Evolutionary conservation across 768 basidiomycete genomes (phyloP).

Genomic region (Lactarius sanguifluus): DNA sequence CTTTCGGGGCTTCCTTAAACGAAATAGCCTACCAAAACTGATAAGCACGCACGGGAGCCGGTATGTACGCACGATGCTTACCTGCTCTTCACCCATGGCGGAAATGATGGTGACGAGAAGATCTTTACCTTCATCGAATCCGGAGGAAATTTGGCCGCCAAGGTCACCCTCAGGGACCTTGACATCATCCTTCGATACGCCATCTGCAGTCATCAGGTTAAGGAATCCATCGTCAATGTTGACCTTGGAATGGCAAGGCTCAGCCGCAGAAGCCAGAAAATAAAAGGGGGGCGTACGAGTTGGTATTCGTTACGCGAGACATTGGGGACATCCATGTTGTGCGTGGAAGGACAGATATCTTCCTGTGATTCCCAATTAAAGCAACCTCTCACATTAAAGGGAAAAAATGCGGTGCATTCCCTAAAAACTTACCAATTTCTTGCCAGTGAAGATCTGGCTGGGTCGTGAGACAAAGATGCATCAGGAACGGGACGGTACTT

Average conservation of each 20-base stretch:
- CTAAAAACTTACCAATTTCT: slow-evolving; percentile 76
- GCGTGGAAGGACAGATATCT: slow-evolving; percentile 94
- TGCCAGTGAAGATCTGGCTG: slow-evolving; percentile 92
- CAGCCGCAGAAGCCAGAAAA: background rate
- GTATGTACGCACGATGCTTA: slow-evolving; percentile 32
- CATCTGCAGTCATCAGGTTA: slow-evolving; percentile 87
- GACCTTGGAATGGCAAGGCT: slow-evolving; percentile 44
- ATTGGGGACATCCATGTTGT: slow-evolving; percentile 99
- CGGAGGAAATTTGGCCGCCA: slow-evolving; percentile 64
- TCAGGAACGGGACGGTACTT: slow-evolving; percentile 38
- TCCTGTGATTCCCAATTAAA: slow-evolving; percentile 50
- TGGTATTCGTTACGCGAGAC: slow-evolving; percentile 88
- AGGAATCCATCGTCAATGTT: slow-evolving; percentile 95
- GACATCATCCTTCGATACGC: slow-evolving; percentile 88
- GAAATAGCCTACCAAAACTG: slow-evolving; percentile 61
- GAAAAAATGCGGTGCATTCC: slow-evolving; percentile 18
- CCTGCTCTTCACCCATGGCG: slow-evolving; percentile 94
- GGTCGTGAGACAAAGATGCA: slow-evolving; percentile 27
- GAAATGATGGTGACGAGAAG: slow-evolving; percentile 80
- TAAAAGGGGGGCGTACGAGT: slow-evolving; percentile 51
- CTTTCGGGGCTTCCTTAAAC: slow-evolving; percentile 86
- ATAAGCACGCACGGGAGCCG: slow-evolving; percentile 9
- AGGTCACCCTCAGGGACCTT: slow-evolving; percentile 84
- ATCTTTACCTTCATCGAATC: slow-evolving; percentile 86
- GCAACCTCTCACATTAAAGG: slow-evolving; percentile 13